Evolutionary conservation across 768 basidiomycete species (phyloP).

Genomic region (Rhodosporidiobolus sp.): DNA sequence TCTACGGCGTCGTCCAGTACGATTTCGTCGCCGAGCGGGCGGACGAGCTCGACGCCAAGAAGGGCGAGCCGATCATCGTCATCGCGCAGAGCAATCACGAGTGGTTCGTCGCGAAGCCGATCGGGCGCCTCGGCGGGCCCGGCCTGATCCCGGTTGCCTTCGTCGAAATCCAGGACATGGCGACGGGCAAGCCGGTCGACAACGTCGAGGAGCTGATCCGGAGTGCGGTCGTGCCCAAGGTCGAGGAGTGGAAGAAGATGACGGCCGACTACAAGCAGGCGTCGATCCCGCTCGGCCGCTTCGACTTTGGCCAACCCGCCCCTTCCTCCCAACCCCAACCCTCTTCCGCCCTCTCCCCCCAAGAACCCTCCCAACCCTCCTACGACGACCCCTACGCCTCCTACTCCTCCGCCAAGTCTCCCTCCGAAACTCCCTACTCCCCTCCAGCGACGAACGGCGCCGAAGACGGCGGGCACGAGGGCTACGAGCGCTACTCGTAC

Average conservation of each 20-base stretch:
- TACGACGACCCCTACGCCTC: neutral
- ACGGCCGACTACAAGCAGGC: conserved; percentile 94
- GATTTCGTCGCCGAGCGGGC: conserved; percentile 93
- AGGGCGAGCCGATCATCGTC: conserved; percentile 89
- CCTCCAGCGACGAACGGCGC: neutral
- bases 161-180: conserved; percentile 91
- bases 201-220: conserved; percentile 78
- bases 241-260: conserved; percentile 98
- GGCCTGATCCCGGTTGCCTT: conserved; percentile 96
- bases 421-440: neutral
- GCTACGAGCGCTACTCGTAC: conserved; percentile 37
- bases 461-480: neutral
- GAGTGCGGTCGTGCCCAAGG: conserved; percentile 80
- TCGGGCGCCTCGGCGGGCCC: conserved; percentile 87
- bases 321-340: conserved; percentile 53
- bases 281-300: conserved; percentile 87
- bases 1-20: conserved; percentile 92
- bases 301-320: conserved; percentile 56
- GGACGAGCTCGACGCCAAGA: conserved; percentile 92
- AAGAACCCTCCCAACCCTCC: neutral
- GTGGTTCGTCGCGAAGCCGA: conserved; percentile 99
- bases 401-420: neutral
- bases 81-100: conserved; percentile 99
- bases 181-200: conserved; percentile 69
- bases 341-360: conserved; percentile 50